These are phyloP conservation scores for Juglanconis sp. DNA, from an alignment of 2,329 filamentous ascomycete species.

Conservation along the genomic window DNA sequence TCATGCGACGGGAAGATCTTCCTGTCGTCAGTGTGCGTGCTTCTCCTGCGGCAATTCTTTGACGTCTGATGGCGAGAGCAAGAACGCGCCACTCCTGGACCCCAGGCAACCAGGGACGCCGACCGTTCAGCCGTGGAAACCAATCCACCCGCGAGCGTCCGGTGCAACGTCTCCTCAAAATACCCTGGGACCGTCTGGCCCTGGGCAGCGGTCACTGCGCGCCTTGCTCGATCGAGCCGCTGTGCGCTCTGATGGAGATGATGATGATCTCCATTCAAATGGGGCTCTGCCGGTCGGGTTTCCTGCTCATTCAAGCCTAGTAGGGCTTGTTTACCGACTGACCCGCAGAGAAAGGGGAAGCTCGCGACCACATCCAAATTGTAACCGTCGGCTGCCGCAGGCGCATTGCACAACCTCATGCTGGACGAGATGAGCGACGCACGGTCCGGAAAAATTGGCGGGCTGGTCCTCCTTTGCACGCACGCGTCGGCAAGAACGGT, in stretches of 20 bases:
- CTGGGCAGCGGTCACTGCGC: conserved; percentile 18
- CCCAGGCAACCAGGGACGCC: not conserved
- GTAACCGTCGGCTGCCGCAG: conserved; percentile 7
- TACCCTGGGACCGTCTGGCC: not conserved
- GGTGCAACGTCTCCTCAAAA: conserved; percentile 11
- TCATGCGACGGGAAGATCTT: conserved; percentile 2
- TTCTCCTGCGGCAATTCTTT: too few species aligned
- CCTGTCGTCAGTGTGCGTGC: not conserved
- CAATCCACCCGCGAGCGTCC: conserved; percentile 10
- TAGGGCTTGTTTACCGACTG: conserved; percentile 1
- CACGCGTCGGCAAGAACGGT: conserved; percentile 24
- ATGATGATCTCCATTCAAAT: conserved; percentile 34
- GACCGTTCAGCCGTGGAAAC: conserved; percentile 1
- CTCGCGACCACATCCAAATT: conserved; percentile 16
- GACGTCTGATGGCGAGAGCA: not conserved
- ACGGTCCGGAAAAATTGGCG: conserved; percentile 6
- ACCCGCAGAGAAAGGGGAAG: conserved; percentile 18
- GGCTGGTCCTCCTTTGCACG: conserved; percentile 12
- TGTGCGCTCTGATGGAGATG: conserved; percentile 25
- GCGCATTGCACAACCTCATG: conserved; percentile 11
- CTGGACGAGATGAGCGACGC: conserved; percentile 11
- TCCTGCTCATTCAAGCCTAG: conserved; percentile 35
- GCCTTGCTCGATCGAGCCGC: conserved; percentile 34
- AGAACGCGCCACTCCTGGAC: not conserved
- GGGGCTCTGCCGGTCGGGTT: conserved; percentile 34